Conservation (phyloP, 305 asterid genomes). For the Fraxinus xanthoxyloides region DNA sequence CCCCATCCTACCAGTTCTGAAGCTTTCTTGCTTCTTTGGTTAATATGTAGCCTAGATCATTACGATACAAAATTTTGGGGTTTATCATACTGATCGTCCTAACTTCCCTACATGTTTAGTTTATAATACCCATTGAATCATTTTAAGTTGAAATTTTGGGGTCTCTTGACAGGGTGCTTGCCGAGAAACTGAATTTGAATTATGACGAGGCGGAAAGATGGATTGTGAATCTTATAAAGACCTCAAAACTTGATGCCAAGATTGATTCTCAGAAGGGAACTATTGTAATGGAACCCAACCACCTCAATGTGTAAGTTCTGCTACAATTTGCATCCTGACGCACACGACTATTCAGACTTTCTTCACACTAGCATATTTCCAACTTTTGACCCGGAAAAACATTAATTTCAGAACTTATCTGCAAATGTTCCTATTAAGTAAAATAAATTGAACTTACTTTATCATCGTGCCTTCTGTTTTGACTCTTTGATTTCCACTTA, state of each 20-base stretch:
- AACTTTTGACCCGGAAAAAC: background rate
- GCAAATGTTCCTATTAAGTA: background rate
- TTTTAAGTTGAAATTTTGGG: conserved; percentile 7
- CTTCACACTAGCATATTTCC: background rate
- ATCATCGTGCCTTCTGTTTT: background rate
- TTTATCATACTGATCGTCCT: background rate
- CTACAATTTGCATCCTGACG: background rate
- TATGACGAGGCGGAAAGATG: conserved; percentile 94
- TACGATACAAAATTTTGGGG: background rate
- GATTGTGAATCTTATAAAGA: conserved; percentile 74
- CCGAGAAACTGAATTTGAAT: conserved; percentile 85
- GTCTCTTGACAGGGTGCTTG: conserved; percentile 61
- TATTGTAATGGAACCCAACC: conserved; percentile 80
- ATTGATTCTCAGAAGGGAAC: conserved; percentile 72
- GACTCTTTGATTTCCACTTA: conserved; percentile 12
- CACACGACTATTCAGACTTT: background rate
- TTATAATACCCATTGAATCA: background rate
- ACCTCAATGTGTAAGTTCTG: conserved; percentile 76
- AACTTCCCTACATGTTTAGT: background rate
- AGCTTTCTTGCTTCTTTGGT: background rate
- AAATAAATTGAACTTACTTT: background rate
- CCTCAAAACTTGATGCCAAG: conserved; percentile 96
- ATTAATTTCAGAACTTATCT: background rate
- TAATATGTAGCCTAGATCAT: background rate
- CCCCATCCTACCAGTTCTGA: background rate